Evolutionary conservation across 345 rosid species (phyloP).

Genomic region (Camelina laxa): DNA sequence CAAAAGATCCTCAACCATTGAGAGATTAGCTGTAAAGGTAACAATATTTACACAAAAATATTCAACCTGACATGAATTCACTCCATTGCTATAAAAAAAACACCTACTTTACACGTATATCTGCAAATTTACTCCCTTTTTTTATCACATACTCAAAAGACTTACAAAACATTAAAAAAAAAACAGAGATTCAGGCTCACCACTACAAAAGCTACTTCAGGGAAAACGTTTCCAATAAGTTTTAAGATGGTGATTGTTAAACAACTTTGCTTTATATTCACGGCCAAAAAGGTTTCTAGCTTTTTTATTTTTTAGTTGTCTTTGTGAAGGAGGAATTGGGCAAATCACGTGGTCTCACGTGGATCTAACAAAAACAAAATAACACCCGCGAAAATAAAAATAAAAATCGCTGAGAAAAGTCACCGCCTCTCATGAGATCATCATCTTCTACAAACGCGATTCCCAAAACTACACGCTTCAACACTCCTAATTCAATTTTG

Average conservation of each 20-base stretch:
- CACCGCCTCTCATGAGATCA: constrained; percentile 32
- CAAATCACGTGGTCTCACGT: constrained; percentile 47
- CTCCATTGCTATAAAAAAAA: constrained; percentile 26
- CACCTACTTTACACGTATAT: constrained; percentile 11
- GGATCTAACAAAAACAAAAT: constrained; percentile 22
- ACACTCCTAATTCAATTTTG: neutral
- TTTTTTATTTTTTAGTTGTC: neutral
- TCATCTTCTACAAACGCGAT: constrained; percentile 7
- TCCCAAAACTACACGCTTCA: constrained; percentile 16
- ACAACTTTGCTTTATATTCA: neutral
- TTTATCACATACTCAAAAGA: constrained; percentile 5
- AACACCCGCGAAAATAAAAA: constrained; percentile 36
- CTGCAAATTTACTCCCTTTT: neutral
- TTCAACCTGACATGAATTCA: constrained; percentile 16
- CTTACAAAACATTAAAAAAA: too few species aligned
- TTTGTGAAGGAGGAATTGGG: neutral
- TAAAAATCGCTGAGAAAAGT: constrained; percentile 14
- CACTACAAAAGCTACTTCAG: neutral
- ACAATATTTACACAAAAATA: constrained; percentile 6
- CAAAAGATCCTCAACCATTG: constrained; percentile 15
- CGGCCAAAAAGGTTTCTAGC: neutral
- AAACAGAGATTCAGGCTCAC: neutral
- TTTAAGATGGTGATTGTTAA: neutral
- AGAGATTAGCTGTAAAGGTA: constrained; percentile 40
- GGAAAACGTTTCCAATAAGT: neutral